A percentile compares a stretch with the other conserved stretches of the same genome.
phyloP scores from a whole-genome alignment of 805 yeast species.

The Tanozyma kutaoensis region DNA sequence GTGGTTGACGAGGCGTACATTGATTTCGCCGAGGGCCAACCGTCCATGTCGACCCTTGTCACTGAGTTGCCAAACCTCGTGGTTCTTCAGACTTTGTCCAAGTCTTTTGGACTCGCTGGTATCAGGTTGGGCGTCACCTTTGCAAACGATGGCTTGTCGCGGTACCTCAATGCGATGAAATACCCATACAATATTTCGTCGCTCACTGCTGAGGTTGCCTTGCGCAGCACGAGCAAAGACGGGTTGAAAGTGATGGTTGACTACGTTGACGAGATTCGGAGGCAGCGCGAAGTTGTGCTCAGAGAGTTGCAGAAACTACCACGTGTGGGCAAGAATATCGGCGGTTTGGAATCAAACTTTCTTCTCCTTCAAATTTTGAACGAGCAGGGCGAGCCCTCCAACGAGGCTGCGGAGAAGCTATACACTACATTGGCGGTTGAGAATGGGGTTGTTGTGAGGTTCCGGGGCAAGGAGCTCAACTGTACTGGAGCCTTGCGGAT shows the following conservation, averaged over 20 bases:
- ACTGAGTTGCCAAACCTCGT: constrained; percentile 72
- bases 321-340: constrained; percentile 63
- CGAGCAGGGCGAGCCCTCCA: constrained; percentile 49
- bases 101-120: constrained; percentile 94
- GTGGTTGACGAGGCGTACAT: constrained; percentile 93
- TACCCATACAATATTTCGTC: constrained; percentile 93
- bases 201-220: constrained; percentile 62
- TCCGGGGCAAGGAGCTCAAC: constrained; percentile 81
- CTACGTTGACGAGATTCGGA: constrained; percentile 34
- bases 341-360: constrained; percentile 82
- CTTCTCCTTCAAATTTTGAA: constrained; percentile 61
- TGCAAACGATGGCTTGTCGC: constrained; percentile 45
- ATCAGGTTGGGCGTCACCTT: constrained; percentile 79
- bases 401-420: constrained; percentile 48
- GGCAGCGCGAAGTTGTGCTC: constrained; percentile 44
- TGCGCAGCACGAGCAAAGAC: constrained; percentile 50
- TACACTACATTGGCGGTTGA: constrained; percentile 61
- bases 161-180: constrained; percentile 74
- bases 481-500: constrained; percentile 82
- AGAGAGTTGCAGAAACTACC: constrained; percentile 39
- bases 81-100: constrained; percentile 85
- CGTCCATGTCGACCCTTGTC: constrained; percentile 63
- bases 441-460: constrained; percentile 75
- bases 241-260: constrained; percentile 49
- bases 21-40: constrained; percentile 39